Evolutionary conservation across 2,329 filamentous ascomycete species (phyloP).

Genomic region (Phoma sp.): DNA sequence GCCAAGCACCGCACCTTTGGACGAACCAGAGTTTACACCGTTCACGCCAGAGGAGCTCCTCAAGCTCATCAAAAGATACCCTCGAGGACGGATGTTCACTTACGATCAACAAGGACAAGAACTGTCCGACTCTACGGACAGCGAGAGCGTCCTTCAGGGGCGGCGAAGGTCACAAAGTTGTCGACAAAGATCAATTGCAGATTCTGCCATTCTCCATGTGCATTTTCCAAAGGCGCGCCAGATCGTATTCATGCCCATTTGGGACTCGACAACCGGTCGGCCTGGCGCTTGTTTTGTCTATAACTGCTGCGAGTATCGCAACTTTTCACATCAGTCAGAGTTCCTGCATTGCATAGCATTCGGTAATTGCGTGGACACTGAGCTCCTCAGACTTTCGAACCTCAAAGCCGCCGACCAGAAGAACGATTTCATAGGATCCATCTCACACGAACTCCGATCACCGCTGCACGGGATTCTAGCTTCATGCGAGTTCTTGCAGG

Average conservation of each 20-base stretch:
- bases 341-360: constrained; percentile 14
- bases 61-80: constrained; percentile 27
- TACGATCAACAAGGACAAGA: constrained; percentile 14
- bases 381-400: constrained; percentile 49
- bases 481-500: constrained; percentile 55
- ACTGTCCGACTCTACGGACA: constrained; percentile 9
- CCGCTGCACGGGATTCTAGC: constrained; percentile 46
- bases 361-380: constrained; percentile 44
- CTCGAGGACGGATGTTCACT: constrained; percentile 13
- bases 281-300: constrained; percentile 25
- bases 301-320: constrained; percentile 38
- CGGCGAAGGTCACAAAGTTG: not conserved
- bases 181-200: constrained; percentile 43
- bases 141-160: not conserved
- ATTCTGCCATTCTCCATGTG: not conserved
- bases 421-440: constrained; percentile 57
- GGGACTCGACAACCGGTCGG: constrained; percentile 26
- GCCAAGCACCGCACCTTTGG: constrained; percentile 32
- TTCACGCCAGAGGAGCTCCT: constrained; percentile 52
- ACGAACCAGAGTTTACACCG: constrained; percentile 47
- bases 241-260: constrained; percentile 32
- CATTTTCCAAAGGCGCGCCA: constrained; percentile 15
- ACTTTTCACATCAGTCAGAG: constrained; percentile 18
- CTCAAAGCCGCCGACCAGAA: constrained; percentile 48
- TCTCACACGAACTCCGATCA: constrained; percentile 59